Base-by-base conservation (phyloP, 2,329 filamentous ascomycete genomes). In the Trichoderma lentiforme region DNA sequence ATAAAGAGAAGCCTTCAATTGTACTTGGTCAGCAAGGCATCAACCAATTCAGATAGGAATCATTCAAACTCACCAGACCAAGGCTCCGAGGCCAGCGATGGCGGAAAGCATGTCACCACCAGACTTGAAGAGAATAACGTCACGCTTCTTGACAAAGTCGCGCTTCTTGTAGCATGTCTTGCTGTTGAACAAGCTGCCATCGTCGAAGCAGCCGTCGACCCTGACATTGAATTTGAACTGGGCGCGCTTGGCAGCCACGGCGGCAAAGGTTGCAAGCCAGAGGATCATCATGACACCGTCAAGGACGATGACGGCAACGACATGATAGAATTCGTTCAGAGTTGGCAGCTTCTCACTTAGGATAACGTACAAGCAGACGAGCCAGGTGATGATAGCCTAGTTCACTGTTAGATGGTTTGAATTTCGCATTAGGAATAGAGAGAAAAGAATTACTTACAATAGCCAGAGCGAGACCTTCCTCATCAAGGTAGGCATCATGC, bases 381-480 rank as follows among this genome's bases (percentile, higher is more conserved):
- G 64, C 84, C 84, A 86, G 28, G 84, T 86, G 74, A 86, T 79
- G 73, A 87, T 67, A 18, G 80, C 77, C 85, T 86, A 43, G 2
- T 53, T 51, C 14, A 2, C 3, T 30, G 60, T 51, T 3, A 34
- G 43, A 34, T 66, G 28, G 60, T 67, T 73, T 68, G 73, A 75
- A 74, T 15, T 36, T 58, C 6, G 72, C 73, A 9, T 11, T 30
- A 5, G 15, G n/a, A 53, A 15, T 18, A 30, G 53, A n/a, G 8
- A 18, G 12, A 32, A 32, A 12, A 21, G 57, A 39, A n/a, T 24
- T 39, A 76, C 82, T 30, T 81, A 84, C 84, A 65, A 81, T 80
- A 51, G 81, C 81, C 32, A 85, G 76, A 5, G 81, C 78, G 47
- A 85, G 79, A n/a, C 82, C 83, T 34, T 82, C 77, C 15, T 80